Evolutionary conservation across 1,139 yeast species (phyloP).

Genomic region (Schwanniomyces etchellsii): DNA sequence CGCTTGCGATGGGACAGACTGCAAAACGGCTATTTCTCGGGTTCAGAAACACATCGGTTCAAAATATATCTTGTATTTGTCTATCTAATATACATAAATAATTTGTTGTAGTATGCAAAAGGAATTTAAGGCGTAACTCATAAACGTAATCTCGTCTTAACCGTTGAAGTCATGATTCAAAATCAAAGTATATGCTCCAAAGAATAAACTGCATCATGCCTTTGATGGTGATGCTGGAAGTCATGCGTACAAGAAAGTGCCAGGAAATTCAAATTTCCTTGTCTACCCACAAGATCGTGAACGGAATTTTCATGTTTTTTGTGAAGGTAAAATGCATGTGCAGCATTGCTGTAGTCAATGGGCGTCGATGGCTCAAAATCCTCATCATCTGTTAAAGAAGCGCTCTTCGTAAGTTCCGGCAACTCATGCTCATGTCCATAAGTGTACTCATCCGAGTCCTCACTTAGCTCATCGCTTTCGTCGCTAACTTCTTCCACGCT

Average conservation of each 20-base stretch:
- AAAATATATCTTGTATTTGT: too few species aligned
- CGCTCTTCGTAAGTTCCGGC: slow-evolving; percentile 22
- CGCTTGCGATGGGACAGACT: too few species aligned
- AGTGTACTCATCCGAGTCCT: slow-evolving; percentile 4
- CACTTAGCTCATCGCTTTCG: slow-evolving; percentile 7
- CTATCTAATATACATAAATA: too few species aligned
- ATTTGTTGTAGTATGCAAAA: too few species aligned
- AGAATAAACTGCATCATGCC: background rate
- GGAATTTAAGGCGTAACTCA: too few species aligned
- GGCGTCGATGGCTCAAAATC: slow-evolving; percentile 7
- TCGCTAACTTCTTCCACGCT: slow-evolving; percentile 11
- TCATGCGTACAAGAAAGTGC: background rate
- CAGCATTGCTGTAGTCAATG: background rate
- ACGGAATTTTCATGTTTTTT: background rate
- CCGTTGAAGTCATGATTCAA: too few species aligned
- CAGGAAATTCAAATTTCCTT: background rate
- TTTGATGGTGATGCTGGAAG: background rate
- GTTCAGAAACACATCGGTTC: too few species aligned
- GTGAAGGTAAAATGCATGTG: background rate
- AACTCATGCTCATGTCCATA: slow-evolving; percentile 8
- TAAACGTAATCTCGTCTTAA: too few species aligned
- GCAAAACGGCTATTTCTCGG: too few species aligned
- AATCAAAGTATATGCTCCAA: background rate
- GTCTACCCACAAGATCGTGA: background rate
- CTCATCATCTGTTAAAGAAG: slow-evolving; percentile 22